A percentile compares a stretch with the other conserved stretches of the same genome.
Conservation (phyloP, 352 stramenopile genomes). For the Hyaloperonospora brassicae region DNA sequence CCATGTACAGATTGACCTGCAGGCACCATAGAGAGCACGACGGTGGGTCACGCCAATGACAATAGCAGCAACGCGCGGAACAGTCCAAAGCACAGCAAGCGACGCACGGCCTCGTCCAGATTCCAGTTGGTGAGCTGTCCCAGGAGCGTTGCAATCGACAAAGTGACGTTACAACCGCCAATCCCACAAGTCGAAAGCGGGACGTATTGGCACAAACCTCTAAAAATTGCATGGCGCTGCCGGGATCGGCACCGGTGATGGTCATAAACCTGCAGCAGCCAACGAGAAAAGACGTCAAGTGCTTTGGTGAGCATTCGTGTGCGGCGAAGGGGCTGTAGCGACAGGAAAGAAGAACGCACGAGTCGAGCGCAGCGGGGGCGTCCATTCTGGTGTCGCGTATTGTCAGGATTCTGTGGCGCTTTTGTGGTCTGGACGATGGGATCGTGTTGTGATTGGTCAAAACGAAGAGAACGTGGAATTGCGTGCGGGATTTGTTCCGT, state of each 20-base stretch:
- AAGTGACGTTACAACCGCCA: constrained; percentile 5
- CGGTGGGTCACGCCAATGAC: neutral
- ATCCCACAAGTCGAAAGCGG: constrained; percentile 4
- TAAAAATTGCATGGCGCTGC: constrained; percentile 62
- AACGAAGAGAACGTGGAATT: no score
- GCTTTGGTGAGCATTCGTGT: no score
- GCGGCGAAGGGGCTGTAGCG: no score
- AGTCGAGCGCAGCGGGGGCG: no score
- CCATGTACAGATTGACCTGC: constrained; percentile 80
- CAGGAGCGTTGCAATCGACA: constrained; percentile 4
- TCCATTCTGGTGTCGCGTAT: no score
- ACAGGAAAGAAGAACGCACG: no score
- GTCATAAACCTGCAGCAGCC: constrained; percentile 64
- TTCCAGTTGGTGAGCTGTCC: constrained; percentile 67
- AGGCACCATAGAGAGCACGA: neutral
- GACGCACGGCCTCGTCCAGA: constrained; percentile 54
- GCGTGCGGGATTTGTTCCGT: no score
- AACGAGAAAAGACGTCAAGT: neutral
- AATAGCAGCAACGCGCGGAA: neutral
- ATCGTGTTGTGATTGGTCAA: no score
- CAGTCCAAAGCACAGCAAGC: neutral
- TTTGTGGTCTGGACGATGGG: no score
- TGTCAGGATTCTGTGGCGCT: no score
- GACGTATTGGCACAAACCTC: constrained; percentile 30
- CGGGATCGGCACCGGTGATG: constrained; percentile 68